A percentile compares a stretch with the other conserved stretches of the same genome.
Conservation (phyloP, 192 early-diverging fungal species). For the Coemansia sp. region DNA sequence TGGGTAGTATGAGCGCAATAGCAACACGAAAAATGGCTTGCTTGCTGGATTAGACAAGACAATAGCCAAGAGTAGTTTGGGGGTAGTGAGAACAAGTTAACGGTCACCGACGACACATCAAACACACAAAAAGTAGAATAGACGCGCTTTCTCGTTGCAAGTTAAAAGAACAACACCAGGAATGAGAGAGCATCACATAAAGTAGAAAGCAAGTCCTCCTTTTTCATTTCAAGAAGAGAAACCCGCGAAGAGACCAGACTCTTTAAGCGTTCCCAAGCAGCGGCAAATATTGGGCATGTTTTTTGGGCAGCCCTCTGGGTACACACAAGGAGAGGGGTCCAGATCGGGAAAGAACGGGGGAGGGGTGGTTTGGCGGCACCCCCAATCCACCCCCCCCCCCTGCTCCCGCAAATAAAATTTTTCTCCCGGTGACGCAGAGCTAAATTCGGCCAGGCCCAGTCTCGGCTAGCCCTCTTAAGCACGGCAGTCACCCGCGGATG, state of each 20-base stretch:
- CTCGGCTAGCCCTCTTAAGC: neutral
- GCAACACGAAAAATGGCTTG: neutral
- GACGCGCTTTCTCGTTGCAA: slow-evolving; percentile 1
- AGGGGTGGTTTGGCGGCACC: neutral
- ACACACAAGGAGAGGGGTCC: neutral
- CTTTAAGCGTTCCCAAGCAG: slow-evolving; percentile 8
- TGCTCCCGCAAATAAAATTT: neutral
- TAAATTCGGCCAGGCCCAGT: neutral
- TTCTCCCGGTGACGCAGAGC: neutral
- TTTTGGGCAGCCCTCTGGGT: neutral
- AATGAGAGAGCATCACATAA: slow-evolving; percentile 1
- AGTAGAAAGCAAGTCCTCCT: neutral
- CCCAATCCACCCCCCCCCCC: neutral
- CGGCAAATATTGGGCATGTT: slow-evolving; percentile 4
- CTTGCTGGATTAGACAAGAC: neutral
- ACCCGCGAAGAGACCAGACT: neutral
- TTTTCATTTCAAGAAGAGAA: slow-evolving; percentile 7
- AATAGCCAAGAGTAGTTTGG: neutral
- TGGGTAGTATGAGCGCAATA: slow-evolving; percentile 3
- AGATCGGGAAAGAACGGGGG: slow-evolving; percentile 2
- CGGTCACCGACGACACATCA: slow-evolving; percentile 5
- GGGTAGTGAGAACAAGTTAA: neutral
- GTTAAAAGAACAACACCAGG: neutral
- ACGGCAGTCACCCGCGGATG: neutral
- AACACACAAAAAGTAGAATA: neutral